These are phyloP conservation scores for Carex parvula DNA, from an alignment of 176 grass and related monocot species.

Conservation along the genomic window DNA sequence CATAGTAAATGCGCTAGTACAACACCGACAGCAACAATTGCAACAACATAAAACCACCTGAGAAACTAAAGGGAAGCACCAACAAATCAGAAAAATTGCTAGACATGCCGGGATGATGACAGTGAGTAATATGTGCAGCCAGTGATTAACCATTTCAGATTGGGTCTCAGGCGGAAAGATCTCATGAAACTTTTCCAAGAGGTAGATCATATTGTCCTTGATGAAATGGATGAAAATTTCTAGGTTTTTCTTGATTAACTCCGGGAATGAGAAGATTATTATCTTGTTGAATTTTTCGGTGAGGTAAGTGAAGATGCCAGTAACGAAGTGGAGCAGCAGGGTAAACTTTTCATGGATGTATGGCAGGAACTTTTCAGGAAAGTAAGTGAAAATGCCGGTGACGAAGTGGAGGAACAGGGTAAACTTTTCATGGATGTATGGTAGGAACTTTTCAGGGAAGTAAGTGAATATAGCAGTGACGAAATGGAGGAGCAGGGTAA, in stretches of 20 bases:
- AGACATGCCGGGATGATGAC: slow-evolving; percentile 23
- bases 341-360: not conserved
- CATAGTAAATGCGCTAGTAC: not conserved
- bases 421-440: not conserved
- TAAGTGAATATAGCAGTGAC: not conserved
- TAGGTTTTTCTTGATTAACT: slow-evolving; percentile 32
- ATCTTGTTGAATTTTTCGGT: not conserved
- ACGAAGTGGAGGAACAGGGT: not conserved
- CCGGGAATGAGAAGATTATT: not conserved
- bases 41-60: not conserved
- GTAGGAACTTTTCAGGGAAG: not conserved
- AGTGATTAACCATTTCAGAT: slow-evolving; percentile 22
- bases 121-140: not conserved
- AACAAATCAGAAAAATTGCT: not conserved
- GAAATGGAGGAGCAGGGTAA: not conserved
- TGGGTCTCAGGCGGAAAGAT: slow-evolving; percentile 29
- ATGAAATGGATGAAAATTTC: slow-evolving; percentile 5
- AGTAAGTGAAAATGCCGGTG: not conserved
- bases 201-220: not conserved
- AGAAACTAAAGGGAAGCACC: not conserved
- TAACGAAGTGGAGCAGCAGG: not conserved
- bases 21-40: not conserved
- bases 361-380: not conserved
- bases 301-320: not conserved
- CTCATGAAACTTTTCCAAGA: slow-evolving; percentile 25